Conservation (phyloP, 257 asterid species). For the Oldenlandia corymbosa region DNA sequence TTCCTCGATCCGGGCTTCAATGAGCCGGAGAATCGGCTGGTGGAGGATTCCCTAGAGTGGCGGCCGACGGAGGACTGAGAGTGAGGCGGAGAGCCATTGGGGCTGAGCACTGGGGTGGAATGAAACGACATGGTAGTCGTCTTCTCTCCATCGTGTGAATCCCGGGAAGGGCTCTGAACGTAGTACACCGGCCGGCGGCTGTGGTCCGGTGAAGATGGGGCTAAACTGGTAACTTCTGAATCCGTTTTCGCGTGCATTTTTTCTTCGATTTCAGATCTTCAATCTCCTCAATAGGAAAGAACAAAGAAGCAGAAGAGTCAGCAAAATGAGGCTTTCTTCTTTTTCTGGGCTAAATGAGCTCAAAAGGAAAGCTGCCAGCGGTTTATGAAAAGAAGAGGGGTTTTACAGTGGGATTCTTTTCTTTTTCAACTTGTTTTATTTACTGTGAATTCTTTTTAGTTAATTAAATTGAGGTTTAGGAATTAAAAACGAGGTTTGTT, state of each 20-base stretch:
- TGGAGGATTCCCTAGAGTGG: slow-evolving; percentile 85
- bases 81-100: slow-evolving; percentile 74
- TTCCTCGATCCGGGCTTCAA: slow-evolving; percentile 76
- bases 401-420: no score
- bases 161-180: slow-evolving; percentile 92
- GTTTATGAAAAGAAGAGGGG: no score
- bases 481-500: not conserved
- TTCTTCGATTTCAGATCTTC: not conserved
- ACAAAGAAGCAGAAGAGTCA: not conserved
- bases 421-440: no score
- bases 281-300: not conserved
- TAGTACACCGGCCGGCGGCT: slow-evolving; percentile 61
- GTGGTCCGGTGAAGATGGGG: slow-evolving; percentile 87
- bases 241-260: slow-evolving; percentile 79
- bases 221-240: slow-evolving; percentile 71
- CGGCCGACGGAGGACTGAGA: slow-evolving; percentile 78
- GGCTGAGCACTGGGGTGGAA: slow-evolving; percentile 70
- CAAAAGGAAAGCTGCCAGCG: not conserved
- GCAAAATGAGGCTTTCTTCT: not conserved
- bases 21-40: slow-evolving; percentile 77
- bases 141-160: slow-evolving; percentile 86
- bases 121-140: slow-evolving; percentile 76
- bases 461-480: not conserved
- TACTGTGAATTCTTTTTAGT: no score
- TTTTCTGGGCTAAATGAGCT: no score